Conservation (phyloP, 139 green algal species). For the Penium margaritaceum region DNA sequence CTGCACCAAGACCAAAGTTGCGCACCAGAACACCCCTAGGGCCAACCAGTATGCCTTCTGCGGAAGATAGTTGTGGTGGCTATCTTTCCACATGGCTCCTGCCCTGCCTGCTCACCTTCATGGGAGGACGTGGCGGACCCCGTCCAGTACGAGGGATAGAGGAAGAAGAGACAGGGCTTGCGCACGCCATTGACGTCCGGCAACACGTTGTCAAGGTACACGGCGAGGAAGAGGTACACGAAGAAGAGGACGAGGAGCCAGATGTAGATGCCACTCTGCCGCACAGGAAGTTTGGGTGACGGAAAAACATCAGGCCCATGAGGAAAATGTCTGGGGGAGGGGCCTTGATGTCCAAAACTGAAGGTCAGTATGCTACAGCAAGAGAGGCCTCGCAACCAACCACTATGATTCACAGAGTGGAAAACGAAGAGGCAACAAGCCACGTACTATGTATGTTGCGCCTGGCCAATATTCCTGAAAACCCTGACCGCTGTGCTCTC, state of each 20-base stretch:
- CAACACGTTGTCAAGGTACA: constrained; percentile 88
- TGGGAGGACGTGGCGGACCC: no score
- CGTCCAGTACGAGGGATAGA: constrained; percentile 36
- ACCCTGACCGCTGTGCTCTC: no score
- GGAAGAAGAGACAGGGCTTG: constrained; percentile 39
- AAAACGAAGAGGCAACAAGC: background rate
- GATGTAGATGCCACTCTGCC: constrained; percentile 21
- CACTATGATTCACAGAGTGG: background rate
- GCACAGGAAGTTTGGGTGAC: background rate
- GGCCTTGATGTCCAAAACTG: background rate
- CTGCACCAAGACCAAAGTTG: background rate
- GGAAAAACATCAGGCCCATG: background rate
- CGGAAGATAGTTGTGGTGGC: no score
- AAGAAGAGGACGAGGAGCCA: constrained; percentile 68
- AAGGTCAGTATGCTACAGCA: background rate
- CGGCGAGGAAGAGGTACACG: constrained; percentile 68
- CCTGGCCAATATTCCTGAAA: no score
- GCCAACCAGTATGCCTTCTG: no score
- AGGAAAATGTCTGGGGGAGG: background rate
- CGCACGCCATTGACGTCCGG: constrained; percentile 62
- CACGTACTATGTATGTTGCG: background rate
- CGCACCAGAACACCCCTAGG: no score
- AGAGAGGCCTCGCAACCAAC: background rate
- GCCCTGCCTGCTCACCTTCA: background rate
- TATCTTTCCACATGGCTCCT: background rate